Conservation (phyloP, 2,329 filamentous ascomycete genomes). For the Botrytis squamosa region DNA sequence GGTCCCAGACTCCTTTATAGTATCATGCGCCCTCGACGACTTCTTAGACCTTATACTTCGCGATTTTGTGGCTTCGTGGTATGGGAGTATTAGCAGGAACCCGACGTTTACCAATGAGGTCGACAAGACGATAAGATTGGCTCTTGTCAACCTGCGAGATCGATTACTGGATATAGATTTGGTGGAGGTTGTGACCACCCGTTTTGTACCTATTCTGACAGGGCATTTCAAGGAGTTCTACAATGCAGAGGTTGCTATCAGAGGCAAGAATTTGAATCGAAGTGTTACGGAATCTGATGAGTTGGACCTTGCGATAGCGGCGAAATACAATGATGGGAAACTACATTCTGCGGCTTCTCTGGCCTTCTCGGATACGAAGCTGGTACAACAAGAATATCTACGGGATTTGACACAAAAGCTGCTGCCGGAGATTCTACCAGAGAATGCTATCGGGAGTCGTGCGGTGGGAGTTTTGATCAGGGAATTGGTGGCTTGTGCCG, state of each 20-base stretch:
- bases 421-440: slow-evolving; percentile 72
- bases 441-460: slow-evolving; percentile 72
- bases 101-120: slow-evolving; percentile 82
- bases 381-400: slow-evolving; percentile 84
- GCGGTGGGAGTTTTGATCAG: slow-evolving; percentile 77
- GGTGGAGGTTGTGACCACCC: slow-evolving; percentile 77
- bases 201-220: slow-evolving; percentile 84
- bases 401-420: slow-evolving; percentile 71
- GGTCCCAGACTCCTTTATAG: slow-evolving; percentile 70
- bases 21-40: slow-evolving; percentile 78
- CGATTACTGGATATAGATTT: slow-evolving; percentile 74
- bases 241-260: slow-evolving; percentile 81
- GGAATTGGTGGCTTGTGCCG: slow-evolving; percentile 91
- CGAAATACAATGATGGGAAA: slow-evolving; percentile 84
- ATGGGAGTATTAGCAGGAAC: slow-evolving; percentile 77
- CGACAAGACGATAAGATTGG: slow-evolving; percentile 73
- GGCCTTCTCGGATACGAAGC: slow-evolving; percentile 78
- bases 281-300: slow-evolving; percentile 96
- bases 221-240: slow-evolving; percentile 87
- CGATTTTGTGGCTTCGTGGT: slow-evolving; percentile 90
- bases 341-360: slow-evolving; percentile 83
- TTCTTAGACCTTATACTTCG: slow-evolving; percentile 73
- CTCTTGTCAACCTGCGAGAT: slow-evolving; percentile 69
- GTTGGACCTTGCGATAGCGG: slow-evolving; percentile 91
- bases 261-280: slow-evolving; percentile 82